Evolutionary conservation across 495 filamentous ascomycete genomes (phyloP), one percentile per base, ranked within the genome.

Genomic region (Penicillium coprophilum): DNA sequence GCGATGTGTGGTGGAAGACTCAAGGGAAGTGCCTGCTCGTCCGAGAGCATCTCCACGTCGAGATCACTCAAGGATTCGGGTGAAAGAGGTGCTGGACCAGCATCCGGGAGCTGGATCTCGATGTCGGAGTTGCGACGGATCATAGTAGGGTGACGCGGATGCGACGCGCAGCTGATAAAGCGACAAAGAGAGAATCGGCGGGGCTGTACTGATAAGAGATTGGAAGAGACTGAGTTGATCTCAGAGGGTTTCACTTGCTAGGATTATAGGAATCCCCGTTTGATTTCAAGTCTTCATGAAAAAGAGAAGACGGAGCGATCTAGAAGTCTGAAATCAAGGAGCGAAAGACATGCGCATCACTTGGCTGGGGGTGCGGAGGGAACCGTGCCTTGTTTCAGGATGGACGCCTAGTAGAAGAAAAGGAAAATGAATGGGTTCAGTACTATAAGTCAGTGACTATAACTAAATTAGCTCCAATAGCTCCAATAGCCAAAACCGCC

Each of bases 1-100:
- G 90, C 90, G 62, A 96, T 89, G 63, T 89, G 88, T 24, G 91
- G 83, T 34, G 92, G 92, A 17, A 90, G 86, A 41, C 84, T 82
- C 34, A 84, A 71, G 44, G 80, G 64, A 38, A 69, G 61, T 23
- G 66, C 56, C 46, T 69, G 69, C 27, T 77, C 71, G 41, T 77
- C 76, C 12, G 76, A 78, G 47, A 77, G 57, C 76, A 79, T 79
- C 60, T 77, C 74, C 60, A 79, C 61, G 56, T 79, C 76, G 20
- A 69, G 46, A 46, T 68, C 62, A 43, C 50, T 64, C 40, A 63
- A 28, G 27, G 70, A 50, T 31, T 69, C 68, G 1, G 68, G 59
- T 12, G 69, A 65, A 45, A 64, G 62, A 46, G 71, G 53, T 31
- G 56, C 60, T 23, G 72, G 60, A n/a, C 62, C 70, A 38, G 67